phyloP scores from a whole-genome alignment of 192 early-diverging fungal species.

The Glomus cerebriforme region DNA sequence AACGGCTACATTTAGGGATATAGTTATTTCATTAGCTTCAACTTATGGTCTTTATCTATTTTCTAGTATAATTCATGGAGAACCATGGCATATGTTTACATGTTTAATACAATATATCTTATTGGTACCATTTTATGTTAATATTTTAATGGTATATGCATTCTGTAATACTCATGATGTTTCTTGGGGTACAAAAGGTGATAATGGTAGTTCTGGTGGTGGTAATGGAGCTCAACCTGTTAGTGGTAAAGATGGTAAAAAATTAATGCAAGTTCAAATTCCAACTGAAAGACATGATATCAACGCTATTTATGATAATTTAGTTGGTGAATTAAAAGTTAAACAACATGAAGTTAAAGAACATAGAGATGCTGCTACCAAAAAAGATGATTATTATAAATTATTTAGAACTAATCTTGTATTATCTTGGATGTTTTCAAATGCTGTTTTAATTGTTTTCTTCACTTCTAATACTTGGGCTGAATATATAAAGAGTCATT shows the following conservation, averaged over 20 bases:
- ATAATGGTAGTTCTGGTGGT: constrained; percentile 60
- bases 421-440: constrained; percentile 86
- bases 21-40: constrained; percentile 75
- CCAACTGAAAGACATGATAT: constrained; percentile 76
- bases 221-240: constrained; percentile 73
- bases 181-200: constrained; percentile 94
- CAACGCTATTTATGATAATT: constrained; percentile 82
- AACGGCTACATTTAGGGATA: constrained; percentile 65
- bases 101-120: constrained; percentile 85
- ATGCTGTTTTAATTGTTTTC: constrained; percentile 69
- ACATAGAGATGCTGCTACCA: constrained; percentile 72
- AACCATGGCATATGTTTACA: constrained; percentile 92
- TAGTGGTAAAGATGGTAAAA: constrained; percentile 69
- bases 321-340: constrained; percentile 60
- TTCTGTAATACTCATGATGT: constrained; percentile 96
- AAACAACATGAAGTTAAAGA: constrained; percentile 51
- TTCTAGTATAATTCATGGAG: constrained; percentile 74
- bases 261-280: constrained; percentile 71
- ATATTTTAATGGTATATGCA: constrained; percentile 92
- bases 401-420: constrained; percentile 83
- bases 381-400: constrained; percentile 89
- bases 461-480: constrained; percentile 56
- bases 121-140: constrained; percentile 84
- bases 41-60: constrained; percentile 86
- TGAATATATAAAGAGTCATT: constrained; percentile 26